These are phyloP conservation scores for Orobanche coerulescens DNA, from an alignment of 257 asterid genomes.

Conservation along the genomic window DNA sequence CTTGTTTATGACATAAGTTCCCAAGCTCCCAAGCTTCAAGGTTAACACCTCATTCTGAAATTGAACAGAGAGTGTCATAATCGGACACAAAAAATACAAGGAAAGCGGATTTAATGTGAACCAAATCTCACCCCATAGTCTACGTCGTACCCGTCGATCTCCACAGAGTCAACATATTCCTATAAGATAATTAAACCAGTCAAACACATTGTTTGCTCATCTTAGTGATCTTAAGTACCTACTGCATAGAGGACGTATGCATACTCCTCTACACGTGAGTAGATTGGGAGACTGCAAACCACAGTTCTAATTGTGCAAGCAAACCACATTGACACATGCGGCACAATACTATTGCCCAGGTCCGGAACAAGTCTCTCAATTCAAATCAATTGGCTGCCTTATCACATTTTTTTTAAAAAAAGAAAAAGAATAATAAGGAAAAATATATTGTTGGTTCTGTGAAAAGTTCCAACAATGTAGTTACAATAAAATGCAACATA, in stretches of 20 bases:
- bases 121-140: conserved; percentile 72
- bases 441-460: not conserved
- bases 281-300: no score
- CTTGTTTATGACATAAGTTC: conserved; percentile 92
- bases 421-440: not conserved
- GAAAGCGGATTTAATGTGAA: not conserved
- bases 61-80: conserved; percentile 9
- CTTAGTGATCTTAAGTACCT: not conserved
- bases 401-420: no score
- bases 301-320: conserved; percentile 11
- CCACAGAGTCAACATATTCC: conserved; percentile 86
- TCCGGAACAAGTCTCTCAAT: not conserved
- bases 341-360: not conserved
- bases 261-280: not conserved
- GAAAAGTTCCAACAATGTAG: no score
- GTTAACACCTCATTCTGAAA: conserved; percentile 88
- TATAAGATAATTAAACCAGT: conserved; percentile 22
- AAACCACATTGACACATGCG: not conserved
- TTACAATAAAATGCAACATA: no score
- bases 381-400: not conserved
- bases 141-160: conserved; percentile 70
- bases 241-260: not conserved
- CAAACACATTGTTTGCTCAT: not conserved
- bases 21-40: conserved; percentile 72
- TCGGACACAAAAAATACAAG: not conserved